phyloP scores from a whole-genome alignment of 306 rosid species.

The Cucurbita argyrosperma region DNA sequence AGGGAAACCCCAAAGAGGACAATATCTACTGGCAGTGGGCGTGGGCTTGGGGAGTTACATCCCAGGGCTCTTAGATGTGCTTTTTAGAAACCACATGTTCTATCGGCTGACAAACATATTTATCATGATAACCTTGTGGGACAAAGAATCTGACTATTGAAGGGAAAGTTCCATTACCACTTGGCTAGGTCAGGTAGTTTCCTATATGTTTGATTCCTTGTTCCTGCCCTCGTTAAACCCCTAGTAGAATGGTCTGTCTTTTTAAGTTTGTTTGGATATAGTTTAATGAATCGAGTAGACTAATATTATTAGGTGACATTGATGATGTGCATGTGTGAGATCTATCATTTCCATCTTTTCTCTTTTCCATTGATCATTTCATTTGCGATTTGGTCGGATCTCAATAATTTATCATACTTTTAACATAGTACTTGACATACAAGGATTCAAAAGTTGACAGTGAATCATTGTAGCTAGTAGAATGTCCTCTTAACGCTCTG shows the following conservation, averaged over 20 bases:
- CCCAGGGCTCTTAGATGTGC: not conserved
- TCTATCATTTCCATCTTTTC: not conserved
- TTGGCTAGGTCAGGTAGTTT: not conserved
- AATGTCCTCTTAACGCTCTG: not conserved
- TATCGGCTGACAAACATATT: not conserved
- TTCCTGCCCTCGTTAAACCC: not conserved
- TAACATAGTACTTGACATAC: not conserved
- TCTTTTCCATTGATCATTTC: not conserved
- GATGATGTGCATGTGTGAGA: not conserved
- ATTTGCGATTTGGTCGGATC: not conserved
- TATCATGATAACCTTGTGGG: not conserved
- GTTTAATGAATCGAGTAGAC: not conserved
- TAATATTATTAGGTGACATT: not conserved
- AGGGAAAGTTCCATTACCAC: not conserved
- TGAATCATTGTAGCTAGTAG: not conserved
- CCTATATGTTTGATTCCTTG: not conserved
- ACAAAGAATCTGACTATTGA: not conserved
- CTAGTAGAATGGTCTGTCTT: not conserved
- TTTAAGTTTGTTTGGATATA: not conserved
- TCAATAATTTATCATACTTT: not conserved
- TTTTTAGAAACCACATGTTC: not conserved
- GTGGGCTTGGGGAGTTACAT: too few species aligned
- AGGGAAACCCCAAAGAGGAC: too few species aligned
- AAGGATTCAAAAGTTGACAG: not conserved
- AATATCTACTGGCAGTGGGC: too few species aligned